Evolutionary conservation across 768 basidiomycete genomes (phyloP).

Genomic region (Cystofilobasidium bisporidii): DNA sequence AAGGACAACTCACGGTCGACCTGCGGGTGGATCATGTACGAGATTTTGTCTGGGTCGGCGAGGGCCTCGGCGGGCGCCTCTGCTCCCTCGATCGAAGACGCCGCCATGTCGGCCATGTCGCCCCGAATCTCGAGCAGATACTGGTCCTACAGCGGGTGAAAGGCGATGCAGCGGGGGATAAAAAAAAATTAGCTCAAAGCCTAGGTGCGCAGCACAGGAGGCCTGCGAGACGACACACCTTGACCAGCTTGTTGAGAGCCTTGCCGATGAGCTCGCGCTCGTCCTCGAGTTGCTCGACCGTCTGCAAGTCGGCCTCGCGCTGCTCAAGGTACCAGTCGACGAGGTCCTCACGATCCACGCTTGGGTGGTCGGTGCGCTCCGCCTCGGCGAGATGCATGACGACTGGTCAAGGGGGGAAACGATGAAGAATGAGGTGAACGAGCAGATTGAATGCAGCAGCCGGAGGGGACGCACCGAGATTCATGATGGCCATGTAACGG

Average conservation of each 20-base stretch:
- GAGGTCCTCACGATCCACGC: constrained; percentile 79
- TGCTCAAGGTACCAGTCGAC: constrained; percentile 94
- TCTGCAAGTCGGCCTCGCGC: constrained; percentile 70
- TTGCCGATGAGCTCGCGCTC: constrained; percentile 85
- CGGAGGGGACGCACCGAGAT: constrained; percentile 47
- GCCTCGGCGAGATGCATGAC: constrained; percentile 68
- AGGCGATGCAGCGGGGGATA: constrained; percentile 5
- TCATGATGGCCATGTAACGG: constrained; percentile 82
- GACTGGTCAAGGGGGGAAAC: constrained; percentile 40
- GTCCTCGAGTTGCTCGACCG: constrained; percentile 77
- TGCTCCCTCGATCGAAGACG: constrained; percentile 12
- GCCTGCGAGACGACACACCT: constrained; percentile 56
- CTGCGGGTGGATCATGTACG: constrained; percentile 29
- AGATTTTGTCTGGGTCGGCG: constrained; percentile 23
- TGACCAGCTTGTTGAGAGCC: constrained; percentile 77
- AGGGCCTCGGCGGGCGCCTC: constrained; percentile 8
- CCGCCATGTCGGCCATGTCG: constrained; percentile 67
- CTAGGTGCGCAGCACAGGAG: neutral
- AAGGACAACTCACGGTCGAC: constrained; percentile 23
- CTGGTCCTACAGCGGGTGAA: constrained; percentile 51
- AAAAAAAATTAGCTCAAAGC: too few relatives aligned
- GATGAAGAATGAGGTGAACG: too few relatives aligned
- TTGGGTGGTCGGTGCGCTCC: constrained; percentile 64
- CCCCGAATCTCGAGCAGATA: constrained; percentile 75
- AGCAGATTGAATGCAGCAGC: too few relatives aligned